Evolutionary conservation across 805 yeast species (phyloP).

Genomic region (Metschnikowia continentalis): DNA sequence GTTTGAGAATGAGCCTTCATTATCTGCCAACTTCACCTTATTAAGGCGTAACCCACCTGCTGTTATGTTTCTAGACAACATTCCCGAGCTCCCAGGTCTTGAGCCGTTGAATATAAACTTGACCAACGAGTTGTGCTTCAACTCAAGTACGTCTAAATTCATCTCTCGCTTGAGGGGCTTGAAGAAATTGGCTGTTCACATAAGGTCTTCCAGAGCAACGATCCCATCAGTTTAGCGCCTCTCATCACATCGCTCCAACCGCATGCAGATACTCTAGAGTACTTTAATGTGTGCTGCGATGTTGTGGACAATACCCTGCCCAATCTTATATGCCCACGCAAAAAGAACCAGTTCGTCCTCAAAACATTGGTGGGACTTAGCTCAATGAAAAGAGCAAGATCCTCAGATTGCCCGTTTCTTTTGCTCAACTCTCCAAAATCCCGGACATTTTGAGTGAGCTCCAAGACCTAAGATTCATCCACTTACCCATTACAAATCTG

Average conservation of each 20-base stretch:
- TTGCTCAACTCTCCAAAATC: conserved; percentile 8
- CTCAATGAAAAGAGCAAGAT: conserved; percentile 2
- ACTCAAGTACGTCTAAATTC: conserved; percentile 6
- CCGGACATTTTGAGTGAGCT: conserved; percentile 1
- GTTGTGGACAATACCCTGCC: conserved; percentile 5
- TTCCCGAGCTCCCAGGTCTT: conserved; percentile 6
- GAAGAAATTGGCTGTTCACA: conserved; percentile 9
- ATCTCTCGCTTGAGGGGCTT: conserved; percentile 6
- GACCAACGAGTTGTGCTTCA: conserved; percentile 13
- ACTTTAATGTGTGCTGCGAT: conserved; percentile 13
- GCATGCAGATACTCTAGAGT: conserved; percentile 9
- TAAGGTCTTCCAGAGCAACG: conserved; percentile 7
- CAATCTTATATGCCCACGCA: conserved; percentile 9
- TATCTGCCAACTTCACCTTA: conserved; percentile 2
- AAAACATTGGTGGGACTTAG: conserved; percentile 9
- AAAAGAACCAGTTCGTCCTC: conserved; percentile 5
- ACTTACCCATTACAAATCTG: conserved; percentile 14
- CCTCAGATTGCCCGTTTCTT: conserved; percentile 12
- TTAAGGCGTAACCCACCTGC: conserved; percentile 13
- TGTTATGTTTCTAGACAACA: conserved; percentile 9
- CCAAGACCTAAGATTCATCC: conserved; percentile 4
- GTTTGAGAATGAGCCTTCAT: conserved; percentile 1
- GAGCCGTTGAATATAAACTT: conserved; percentile 11
- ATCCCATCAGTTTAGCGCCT: conserved; percentile 9
- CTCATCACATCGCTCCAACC: conserved; percentile 9